Conservation (phyloP, 2,329 filamentous ascomycete genomes). For the Alternaria angustiovoidea region DNA sequence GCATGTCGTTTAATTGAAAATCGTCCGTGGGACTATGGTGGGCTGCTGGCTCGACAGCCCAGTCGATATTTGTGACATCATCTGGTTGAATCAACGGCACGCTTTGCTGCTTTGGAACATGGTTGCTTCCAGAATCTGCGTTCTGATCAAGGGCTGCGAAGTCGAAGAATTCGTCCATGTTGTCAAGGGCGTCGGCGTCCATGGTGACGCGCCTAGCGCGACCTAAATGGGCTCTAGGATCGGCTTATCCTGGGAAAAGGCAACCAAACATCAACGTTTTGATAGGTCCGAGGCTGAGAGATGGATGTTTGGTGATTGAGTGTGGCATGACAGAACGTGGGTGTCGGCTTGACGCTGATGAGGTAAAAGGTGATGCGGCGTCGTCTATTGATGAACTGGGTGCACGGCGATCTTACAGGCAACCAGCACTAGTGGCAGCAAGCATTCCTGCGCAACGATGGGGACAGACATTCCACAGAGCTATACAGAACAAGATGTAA, state of each 20-base stretch:
- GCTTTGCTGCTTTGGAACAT: constrained; percentile 1
- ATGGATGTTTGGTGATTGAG: constrained; percentile 6
- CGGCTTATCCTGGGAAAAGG: constrained; percentile 24
- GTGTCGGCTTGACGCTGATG: constrained; percentile 21
- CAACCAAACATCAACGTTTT: constrained; percentile 13
- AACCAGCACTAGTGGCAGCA: constrained; percentile 18
- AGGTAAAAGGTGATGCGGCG: constrained; percentile 24
- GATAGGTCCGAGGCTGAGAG: not conserved
- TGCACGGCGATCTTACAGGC: constrained; percentile 30
- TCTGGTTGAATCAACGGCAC: not conserved
- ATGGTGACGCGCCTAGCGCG: constrained; percentile 19
- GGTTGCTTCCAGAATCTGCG: constrained; percentile 8
- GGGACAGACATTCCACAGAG: not conserved
- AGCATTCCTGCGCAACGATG: not conserved
- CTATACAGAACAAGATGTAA: not conserved
- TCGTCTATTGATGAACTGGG: constrained; percentile 35
- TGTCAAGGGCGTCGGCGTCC: constrained; percentile 25
- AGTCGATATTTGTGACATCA: constrained; percentile 36
- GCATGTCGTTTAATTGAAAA: not conserved
- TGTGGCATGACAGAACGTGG: constrained; percentile 27
- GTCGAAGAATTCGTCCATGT: constrained; percentile 48
- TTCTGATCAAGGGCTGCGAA: constrained; percentile 42
- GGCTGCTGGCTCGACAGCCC: constrained; percentile 23
- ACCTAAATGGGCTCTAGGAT: constrained; percentile 9
- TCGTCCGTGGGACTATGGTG: constrained; percentile 6